Percentiles rank a stretch among this genome's conserved stretches.
These are phyloP conservation scores for Toxicodendron radicans DNA, from an alignment of 345 rosid species.

Conservation along the genomic window DNA sequence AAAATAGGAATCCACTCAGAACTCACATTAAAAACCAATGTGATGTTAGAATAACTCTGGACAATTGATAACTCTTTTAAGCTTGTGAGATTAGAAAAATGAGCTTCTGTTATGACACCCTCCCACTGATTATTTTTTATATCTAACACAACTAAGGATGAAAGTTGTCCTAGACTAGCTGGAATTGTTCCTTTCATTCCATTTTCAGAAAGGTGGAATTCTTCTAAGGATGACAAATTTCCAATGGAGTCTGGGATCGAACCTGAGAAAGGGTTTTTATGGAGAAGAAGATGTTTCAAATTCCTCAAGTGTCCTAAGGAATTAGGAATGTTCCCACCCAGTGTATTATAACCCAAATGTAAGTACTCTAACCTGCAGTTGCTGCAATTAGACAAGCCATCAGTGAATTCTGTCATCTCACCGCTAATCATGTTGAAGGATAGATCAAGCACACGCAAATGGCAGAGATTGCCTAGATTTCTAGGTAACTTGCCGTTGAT, in stretches of 20 bases:
- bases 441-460: conserved; percentile 14
- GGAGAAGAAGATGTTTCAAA: neutral
- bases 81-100: conserved; percentile 24
- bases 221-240: conserved; percentile 20
- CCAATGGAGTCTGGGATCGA: conserved; percentile 28
- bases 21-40: neutral
- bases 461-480: conserved; percentile 19
- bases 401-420: conserved; percentile 9
- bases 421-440: conserved; percentile 18
- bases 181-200: conserved; percentile 27
- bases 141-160: conserved; percentile 17
- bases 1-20: conserved; percentile 30
- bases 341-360: conserved; percentile 22
- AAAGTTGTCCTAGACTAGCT: conserved; percentile 21
- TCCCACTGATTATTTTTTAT: conserved; percentile 17
- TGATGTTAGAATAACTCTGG: neutral
- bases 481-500: neutral
- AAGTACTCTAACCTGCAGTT: conserved; percentile 21
- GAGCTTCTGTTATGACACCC: conserved; percentile 23
- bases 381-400: conserved; percentile 16
- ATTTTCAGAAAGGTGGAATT: conserved; percentile 13
- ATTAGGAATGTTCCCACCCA: conserved; percentile 15
- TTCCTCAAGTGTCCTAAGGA: neutral
- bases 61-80: conserved; percentile 5
- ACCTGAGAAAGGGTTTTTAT: conserved; percentile 15